phyloP scores from a whole-genome alignment of 805 yeast species.

The Sungouiella thailandica region DNA sequence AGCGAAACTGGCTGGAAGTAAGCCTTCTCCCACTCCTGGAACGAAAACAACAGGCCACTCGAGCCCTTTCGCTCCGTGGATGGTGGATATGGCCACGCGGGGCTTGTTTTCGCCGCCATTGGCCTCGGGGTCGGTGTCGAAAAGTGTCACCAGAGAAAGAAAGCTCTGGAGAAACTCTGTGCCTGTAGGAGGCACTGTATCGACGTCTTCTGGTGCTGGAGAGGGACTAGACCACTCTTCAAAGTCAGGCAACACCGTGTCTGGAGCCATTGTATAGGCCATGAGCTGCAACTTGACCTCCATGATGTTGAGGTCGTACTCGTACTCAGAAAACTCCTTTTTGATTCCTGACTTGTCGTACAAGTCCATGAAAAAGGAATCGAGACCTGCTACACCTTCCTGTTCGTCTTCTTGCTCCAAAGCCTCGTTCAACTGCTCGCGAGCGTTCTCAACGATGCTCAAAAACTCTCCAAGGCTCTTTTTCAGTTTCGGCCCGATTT shows the following conservation, averaged over 20 bases:
- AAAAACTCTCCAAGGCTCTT: slow-evolving; percentile 21
- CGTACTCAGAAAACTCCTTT: slow-evolving; percentile 22
- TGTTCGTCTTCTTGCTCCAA: too few species aligned
- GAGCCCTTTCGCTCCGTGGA: slow-evolving; percentile 89
- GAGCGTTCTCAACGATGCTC: slow-evolving; percentile 19
- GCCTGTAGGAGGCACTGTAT: slow-evolving; percentile 1
- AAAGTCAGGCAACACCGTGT: slow-evolving; percentile 13
- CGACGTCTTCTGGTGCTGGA: too few species aligned
- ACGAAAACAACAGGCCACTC: slow-evolving; percentile 94
- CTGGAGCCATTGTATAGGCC: slow-evolving; percentile 27
- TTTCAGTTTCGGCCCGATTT: slow-evolving; percentile 11
- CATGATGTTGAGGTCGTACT: slow-evolving; percentile 30
- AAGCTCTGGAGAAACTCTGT: slow-evolving; percentile 7
- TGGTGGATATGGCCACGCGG: slow-evolving; percentile 58
- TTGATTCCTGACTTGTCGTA: slow-evolving; percentile 26
- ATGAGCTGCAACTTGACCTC: slow-evolving; percentile 36
- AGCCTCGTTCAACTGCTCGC: slow-evolving; percentile 7
- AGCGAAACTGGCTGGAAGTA: slow-evolving; percentile 57
- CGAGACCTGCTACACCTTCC: background rate
- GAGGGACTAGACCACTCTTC: slow-evolving; percentile 1
- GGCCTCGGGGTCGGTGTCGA: slow-evolving; percentile 18
- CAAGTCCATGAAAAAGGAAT: slow-evolving; percentile 20
- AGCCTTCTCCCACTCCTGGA: slow-evolving; percentile 64
- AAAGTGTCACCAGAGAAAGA: slow-evolving; percentile 13
- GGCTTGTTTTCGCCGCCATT: slow-evolving; percentile 15